phyloP scores from a whole-genome alignment of 2,329 filamentous ascomycete genomes.

The Neoscytalidium dimidiatum region DNA sequence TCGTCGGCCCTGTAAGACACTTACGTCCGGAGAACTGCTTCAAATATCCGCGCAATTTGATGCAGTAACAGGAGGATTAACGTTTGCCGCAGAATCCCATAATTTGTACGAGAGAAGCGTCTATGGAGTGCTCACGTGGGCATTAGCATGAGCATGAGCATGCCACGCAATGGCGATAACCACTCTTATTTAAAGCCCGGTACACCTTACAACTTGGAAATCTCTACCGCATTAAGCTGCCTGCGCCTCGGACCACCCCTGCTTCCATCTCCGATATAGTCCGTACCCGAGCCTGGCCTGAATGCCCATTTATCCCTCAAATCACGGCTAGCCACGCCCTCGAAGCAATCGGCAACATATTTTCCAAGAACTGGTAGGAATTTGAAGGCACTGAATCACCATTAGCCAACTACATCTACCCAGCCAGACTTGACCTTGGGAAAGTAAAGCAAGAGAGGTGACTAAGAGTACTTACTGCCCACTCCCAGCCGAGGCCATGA shows the following conservation, averaged over 20 bases:
- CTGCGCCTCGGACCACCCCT: slow-evolving; percentile 22
- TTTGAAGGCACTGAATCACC: slow-evolving; percentile 25
- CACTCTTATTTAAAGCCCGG: no score
- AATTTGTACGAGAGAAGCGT: no score
- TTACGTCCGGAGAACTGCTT: no score
- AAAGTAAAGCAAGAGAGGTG: no score
- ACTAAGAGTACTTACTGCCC: slow-evolving; percentile 48
- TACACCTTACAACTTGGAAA: slow-evolving; percentile 17
- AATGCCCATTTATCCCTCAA: slow-evolving; percentile 22
- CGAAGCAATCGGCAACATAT: slow-evolving; percentile 20
- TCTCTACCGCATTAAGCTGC: slow-evolving; percentile 19
- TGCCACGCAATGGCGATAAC: no score
- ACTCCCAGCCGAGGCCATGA: slow-evolving; percentile 64
- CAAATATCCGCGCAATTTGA: no score
- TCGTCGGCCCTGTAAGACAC: no score
- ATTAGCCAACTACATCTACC: background rate
- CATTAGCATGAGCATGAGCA: no score
- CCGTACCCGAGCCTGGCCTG: slow-evolving; percentile 16
- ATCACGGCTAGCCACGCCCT: slow-evolving; percentile 11
- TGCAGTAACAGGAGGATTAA: no score
- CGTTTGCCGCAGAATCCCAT: no score
- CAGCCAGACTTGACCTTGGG: no score
- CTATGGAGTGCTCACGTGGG: no score
- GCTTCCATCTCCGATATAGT: slow-evolving; percentile 23
- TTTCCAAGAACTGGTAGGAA: slow-evolving; percentile 26